Percentiles rank a stretch among this genome's conserved stretches.
Conservation (phyloP, 208 protist species). For the Wallacemonas rigidus region DNA sequence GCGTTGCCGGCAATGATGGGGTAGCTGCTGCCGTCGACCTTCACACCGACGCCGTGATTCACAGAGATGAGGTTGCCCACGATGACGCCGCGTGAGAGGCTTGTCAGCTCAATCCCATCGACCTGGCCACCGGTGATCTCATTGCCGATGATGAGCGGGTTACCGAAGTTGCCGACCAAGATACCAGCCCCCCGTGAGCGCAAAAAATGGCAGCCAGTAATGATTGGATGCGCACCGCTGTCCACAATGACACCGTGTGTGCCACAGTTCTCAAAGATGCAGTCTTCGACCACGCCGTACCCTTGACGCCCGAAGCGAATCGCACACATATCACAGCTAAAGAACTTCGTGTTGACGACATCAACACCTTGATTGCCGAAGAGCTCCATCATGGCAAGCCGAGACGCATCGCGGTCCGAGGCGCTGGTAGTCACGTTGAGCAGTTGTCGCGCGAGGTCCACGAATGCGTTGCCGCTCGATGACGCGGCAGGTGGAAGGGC, state of each 20-base stretch:
- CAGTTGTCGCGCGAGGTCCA: conserved; percentile 32
- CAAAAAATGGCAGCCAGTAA: conserved; percentile 80
- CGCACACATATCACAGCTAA: conserved; percentile 66
- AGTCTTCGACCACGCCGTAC: conserved; percentile 82
- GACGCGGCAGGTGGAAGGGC: conserved; percentile 7
- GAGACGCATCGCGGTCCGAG: conserved; percentile 4
- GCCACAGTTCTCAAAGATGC: conserved; percentile 76
- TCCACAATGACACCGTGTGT: conserved; percentile 73
- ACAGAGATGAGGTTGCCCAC: conserved; percentile 73
- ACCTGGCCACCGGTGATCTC: conserved; percentile 57
- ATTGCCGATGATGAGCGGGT: conserved; percentile 87
- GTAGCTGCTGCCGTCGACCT: conserved; percentile 45
- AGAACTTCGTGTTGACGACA: conserved; percentile 77
- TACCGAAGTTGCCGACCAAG: conserved; percentile 70
- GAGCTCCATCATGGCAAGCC: conserved; percentile 52
- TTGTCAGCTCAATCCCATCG: conserved; percentile 58
- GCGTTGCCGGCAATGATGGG: conserved; percentile 67
- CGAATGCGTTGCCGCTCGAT: conserved; percentile 29
- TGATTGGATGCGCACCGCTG: conserved; percentile 73
- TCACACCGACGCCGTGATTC: conserved; percentile 56
- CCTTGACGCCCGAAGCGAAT: conserved; percentile 74
- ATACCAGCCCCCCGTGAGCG: conserved; percentile 63
- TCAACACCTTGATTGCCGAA: conserved; percentile 68
- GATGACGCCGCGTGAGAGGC: conserved; percentile 66
- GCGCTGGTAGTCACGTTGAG: conserved; percentile 29